These are phyloP conservation scores for Elsinoe necatrix DNA, from an alignment of 2,329 filamentous ascomycete genomes.

Conservation along the genomic window DNA sequence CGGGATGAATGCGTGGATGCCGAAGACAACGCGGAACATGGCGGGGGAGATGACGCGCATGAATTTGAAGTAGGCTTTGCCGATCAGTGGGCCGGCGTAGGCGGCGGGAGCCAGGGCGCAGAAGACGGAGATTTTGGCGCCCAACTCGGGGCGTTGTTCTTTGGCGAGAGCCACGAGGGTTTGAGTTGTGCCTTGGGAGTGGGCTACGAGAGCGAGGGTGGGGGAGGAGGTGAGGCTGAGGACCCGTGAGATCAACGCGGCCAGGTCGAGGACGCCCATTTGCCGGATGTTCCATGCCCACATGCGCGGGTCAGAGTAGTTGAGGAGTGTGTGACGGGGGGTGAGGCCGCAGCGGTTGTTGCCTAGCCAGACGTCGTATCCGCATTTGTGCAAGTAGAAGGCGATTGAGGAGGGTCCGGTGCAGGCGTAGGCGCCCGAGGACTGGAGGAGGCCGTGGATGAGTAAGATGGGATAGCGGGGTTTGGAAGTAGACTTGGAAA, in stretches of 20 bases:
- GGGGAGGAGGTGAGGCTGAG: constrained; percentile 73
- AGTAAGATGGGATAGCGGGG: constrained; percentile 72
- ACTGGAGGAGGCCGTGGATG: constrained; percentile 83
- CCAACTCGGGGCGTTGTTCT: constrained; percentile 77
- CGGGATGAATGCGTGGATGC: constrained; percentile 87
- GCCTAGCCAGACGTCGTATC: constrained; percentile 91
- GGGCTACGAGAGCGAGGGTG: constrained; percentile 74
- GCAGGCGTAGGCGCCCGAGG: constrained; percentile 76
- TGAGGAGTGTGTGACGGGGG: constrained; percentile 64
- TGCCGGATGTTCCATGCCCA: constrained; percentile 96
- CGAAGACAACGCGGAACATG: constrained; percentile 75
- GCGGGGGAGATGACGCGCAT: constrained; percentile 70
- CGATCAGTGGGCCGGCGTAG: constrained; percentile 78
- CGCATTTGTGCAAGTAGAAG: constrained; percentile 84
- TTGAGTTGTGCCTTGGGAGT: constrained; percentile 87
- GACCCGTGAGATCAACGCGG: constrained; percentile 71
- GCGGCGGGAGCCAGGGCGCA: constrained; percentile 85
- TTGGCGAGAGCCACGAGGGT: constrained; percentile 82
- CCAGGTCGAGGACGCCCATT: constrained; percentile 83
- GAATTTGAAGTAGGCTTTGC: constrained; percentile 85
- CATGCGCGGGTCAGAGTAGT: constrained; percentile 74
- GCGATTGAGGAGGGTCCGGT: constrained; percentile 86
- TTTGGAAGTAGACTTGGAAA: not conserved
- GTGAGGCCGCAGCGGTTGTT: constrained; percentile 85
- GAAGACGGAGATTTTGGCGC: constrained; percentile 75